These are phyloP conservation scores for Gossypium arboreum DNA, from an alignment of 345 rosid genomes.

Conservation along the genomic window DNA sequence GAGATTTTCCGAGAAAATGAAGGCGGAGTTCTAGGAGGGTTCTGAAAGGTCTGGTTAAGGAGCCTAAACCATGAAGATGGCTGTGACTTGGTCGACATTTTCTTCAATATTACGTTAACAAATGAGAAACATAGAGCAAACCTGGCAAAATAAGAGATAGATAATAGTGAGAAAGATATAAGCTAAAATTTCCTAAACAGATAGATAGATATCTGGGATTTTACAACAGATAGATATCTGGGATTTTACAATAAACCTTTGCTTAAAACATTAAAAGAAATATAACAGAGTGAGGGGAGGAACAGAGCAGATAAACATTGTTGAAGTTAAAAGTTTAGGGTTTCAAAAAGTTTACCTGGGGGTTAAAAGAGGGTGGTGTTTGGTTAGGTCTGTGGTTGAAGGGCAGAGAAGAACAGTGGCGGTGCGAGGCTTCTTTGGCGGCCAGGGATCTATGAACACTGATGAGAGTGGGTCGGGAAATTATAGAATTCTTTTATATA, in stretches of 20 bases:
- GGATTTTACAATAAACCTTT: too few species aligned
- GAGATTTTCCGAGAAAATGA: not conserved
- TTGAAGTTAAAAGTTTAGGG: not conserved
- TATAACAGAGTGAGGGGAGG: not conserved
- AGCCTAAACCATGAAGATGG: constrained; percentile 42
- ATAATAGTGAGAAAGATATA: too few species aligned
- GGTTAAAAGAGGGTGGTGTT: not conserved
- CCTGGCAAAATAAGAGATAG: not conserved
- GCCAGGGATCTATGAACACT: not conserved
- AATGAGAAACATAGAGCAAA: constrained; percentile 16
- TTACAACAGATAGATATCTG: too few species aligned
- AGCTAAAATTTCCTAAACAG: too few species aligned
- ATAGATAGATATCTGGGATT: too few species aligned
- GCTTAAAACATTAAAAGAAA: too few species aligned
- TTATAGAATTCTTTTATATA: too few species aligned
- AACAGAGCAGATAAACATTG: not conserved
- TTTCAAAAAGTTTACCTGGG: not conserved
- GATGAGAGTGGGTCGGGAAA: not conserved
- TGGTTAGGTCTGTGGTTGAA: not conserved
- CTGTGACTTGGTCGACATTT: constrained; percentile 34
- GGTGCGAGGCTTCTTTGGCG: not conserved
- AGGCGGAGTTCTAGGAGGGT: constrained; percentile 8
- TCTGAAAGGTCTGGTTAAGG: constrained; percentile 24
- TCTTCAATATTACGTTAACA: constrained; percentile 20
- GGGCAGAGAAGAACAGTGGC: not conserved